phyloP scores from a whole-genome alignment of 2,329 filamentous ascomycete genomes.

The Biscogniauxia mediterranea region DNA sequence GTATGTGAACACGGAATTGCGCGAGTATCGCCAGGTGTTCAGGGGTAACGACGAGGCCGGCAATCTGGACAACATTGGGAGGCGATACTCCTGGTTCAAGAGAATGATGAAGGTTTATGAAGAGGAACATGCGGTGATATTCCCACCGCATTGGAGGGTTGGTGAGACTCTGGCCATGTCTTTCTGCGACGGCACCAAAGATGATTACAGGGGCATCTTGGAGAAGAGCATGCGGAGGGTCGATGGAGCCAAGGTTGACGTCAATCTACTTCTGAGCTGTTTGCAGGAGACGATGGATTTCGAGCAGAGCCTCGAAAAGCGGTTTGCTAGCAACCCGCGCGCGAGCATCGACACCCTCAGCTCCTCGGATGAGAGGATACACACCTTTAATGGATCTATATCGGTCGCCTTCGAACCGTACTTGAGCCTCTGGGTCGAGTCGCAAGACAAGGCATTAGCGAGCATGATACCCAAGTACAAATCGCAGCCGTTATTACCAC shows the following conservation, averaged over 20 bases:
- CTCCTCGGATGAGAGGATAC: conserved; percentile 71
- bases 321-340: conserved; percentile 71
- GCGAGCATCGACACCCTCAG: conserved; percentile 88
- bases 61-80: conserved; percentile 91
- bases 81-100: conserved; percentile 94
- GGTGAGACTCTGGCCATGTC: conserved; percentile 86
- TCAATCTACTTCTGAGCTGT: conserved; percentile 83
- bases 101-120: conserved; percentile 95
- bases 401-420: conserved; percentile 98
- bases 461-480: conserved; percentile 85
- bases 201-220: conserved; percentile 92
- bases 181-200: conserved; percentile 92
- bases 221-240: conserved; percentile 79
- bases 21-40: conserved; percentile 95
- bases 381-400: conserved; percentile 84
- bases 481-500: conserved; percentile 72
- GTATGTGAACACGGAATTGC: conserved; percentile 96
- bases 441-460: conserved; percentile 86
- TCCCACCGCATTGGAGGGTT: conserved; percentile 84
- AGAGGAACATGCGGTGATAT: conserved; percentile 84
- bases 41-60: conserved; percentile 95
- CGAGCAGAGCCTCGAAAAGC: conserved; percentile 83
- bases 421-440: conserved; percentile 94
- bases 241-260: conserved; percentile 79
- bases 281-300: conserved; percentile 96